These are phyloP conservation scores for Babesia bovis DNA, from an alignment of 169 alveolate genomes.

Conservation along the genomic window DNA sequence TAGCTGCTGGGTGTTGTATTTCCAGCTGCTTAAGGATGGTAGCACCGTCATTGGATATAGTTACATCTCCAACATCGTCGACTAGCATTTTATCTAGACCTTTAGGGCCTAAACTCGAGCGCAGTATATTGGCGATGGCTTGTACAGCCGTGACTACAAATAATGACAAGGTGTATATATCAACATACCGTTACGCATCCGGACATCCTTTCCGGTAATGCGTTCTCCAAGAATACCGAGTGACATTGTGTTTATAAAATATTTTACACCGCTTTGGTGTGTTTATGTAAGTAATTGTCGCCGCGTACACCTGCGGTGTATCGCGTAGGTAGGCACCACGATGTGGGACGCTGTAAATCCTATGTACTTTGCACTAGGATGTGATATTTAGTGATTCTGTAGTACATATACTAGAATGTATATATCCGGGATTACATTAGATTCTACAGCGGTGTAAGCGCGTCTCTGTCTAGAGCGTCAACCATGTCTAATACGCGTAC, in stretches of 20 bases:
- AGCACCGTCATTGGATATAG: constrained; percentile 99
- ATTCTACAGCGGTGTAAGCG: no score
- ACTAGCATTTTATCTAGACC: constrained; percentile 99
- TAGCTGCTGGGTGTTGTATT: constrained; percentile 99
- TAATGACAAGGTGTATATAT: not conserved
- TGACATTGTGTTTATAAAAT: constrained; percentile 29
- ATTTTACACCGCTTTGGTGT: not conserved
- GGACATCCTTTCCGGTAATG: constrained; percentile 67
- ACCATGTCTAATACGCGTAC: no score
- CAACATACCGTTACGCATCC: constrained; percentile 61
- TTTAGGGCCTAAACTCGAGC: constrained; percentile 98
- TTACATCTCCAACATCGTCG: constrained; percentile 99
- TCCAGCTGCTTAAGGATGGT: constrained; percentile 96
- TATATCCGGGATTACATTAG: no score
- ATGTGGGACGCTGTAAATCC: constrained; percentile 3
- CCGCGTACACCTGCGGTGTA: constrained; percentile 2
- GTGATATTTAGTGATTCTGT: no score
- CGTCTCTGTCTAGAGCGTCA: no score
- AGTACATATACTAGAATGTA: no score
- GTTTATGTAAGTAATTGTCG: not conserved
- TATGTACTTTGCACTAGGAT: no score
- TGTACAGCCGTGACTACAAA: constrained; percentile 92
- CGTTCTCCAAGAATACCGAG: constrained; percentile 63
- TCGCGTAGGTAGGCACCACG: not conserved
- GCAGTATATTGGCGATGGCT: constrained; percentile 96